These are phyloP conservation scores for Dendrobium officinale DNA, from an alignment of 106 monocot genomes.

Conservation along the genomic window DNA sequence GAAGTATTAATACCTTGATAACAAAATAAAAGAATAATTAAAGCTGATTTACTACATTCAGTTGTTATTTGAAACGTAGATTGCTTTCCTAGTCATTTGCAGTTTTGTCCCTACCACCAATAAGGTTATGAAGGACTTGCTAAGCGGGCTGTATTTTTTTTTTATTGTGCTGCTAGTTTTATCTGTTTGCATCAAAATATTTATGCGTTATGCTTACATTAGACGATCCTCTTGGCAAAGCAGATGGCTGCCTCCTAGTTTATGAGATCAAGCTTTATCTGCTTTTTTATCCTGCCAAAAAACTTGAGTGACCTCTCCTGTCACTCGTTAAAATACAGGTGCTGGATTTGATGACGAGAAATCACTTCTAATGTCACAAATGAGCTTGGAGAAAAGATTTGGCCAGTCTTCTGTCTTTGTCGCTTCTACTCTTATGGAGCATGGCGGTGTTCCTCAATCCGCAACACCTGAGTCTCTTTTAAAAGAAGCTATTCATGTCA, in stretches of 20 bases:
- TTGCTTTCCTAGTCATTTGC: neutral
- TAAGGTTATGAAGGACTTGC: neutral
- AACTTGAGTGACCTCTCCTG: neutral
- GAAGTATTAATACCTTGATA: too few relatives aligned
- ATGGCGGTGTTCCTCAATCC: slow-evolving; percentile 79
- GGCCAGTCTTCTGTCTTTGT: slow-evolving; percentile 30
- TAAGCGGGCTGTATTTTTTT: neutral
- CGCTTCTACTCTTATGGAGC: slow-evolving; percentile 20
- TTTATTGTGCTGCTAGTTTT: neutral
- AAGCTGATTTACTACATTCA: too few relatives aligned
- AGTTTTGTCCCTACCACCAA: neutral
- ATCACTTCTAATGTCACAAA: slow-evolving; percentile 29
- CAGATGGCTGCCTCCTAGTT: neutral
- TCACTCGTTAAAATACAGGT: slow-evolving; percentile 6
- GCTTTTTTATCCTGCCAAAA: neutral
- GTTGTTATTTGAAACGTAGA: too few relatives aligned
- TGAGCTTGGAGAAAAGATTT: slow-evolving; percentile 33
- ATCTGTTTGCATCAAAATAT: neutral
- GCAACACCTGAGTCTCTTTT: slow-evolving; percentile 64
- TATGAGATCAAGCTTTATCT: neutral
- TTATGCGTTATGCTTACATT: neutral
- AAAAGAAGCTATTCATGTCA: slow-evolving; percentile 40
- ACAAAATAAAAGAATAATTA: too few relatives aligned
- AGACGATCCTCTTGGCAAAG: neutral
- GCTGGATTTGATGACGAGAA: slow-evolving; percentile 36